Evolutionary conservation across 2,329 filamentous ascomycete species (phyloP).

Genomic region (Xenoacremonium recifei): DNA sequence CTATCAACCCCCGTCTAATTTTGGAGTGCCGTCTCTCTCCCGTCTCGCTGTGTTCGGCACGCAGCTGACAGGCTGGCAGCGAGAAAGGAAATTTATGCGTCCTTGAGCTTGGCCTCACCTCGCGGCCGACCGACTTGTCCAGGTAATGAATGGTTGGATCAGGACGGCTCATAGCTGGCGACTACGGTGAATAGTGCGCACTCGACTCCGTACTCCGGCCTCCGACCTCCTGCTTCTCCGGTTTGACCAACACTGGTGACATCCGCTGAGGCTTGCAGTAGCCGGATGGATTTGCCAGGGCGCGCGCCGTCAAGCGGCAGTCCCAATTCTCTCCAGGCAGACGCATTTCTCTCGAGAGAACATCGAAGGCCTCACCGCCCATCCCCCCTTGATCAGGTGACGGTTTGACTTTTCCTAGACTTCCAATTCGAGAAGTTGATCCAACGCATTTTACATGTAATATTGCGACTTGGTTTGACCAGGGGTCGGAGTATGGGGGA

Average conservation of each 20-base stretch:
- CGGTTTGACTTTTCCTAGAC: no score
- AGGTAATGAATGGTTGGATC: no score
- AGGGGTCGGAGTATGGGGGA: conserved; percentile 9
- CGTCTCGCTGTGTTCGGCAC: conserved; percentile 12
- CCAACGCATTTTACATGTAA: no score
- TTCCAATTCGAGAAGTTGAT: no score
- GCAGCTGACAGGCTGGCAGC: conserved; percentile 16
- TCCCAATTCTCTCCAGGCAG: conserved; percentile 22
- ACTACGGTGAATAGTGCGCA: not conserved
- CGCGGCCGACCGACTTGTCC: no score
- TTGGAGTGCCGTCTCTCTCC: conserved; percentile 15
- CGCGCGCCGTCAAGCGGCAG: conserved; percentile 4
- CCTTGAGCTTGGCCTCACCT: no score
- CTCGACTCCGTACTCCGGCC: no score
- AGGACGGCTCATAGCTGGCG: not conserved
- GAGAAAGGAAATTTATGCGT: no score
- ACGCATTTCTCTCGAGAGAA: conserved; percentile 14
- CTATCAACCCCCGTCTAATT: conserved; percentile 15
- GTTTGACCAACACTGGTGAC: no score
- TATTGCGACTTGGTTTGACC: not conserved
- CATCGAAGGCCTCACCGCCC: conserved; percentile 13
- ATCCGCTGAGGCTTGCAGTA: conserved; percentile 21
- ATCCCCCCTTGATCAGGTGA: conserved; percentile 8
- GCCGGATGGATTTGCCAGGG: conserved; percentile 6
- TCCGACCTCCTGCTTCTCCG: not conserved